Conservation (phyloP, 129 eudicot genomes). For the Oenanthe sinensis region DNA sequence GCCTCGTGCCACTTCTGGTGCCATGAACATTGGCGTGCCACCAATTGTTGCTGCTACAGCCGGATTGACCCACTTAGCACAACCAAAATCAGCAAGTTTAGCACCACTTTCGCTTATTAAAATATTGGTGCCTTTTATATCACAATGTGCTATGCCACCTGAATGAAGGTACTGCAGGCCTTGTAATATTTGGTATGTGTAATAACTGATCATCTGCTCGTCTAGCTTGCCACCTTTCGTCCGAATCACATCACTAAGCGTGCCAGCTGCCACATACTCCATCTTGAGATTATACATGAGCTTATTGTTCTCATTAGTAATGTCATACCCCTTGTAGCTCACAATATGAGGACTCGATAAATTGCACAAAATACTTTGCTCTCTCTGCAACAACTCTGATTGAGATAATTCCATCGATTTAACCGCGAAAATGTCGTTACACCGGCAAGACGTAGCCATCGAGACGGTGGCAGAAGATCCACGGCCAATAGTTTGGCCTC, state of each 20-base stretch:
- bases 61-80: slow-evolving; percentile 41
- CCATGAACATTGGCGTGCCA: slow-evolving; percentile 78
- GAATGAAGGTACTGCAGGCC: slow-evolving; percentile 69
- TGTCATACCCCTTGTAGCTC: slow-evolving; percentile 53
- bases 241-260: slow-evolving; percentile 32
- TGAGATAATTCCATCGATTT: slow-evolving; percentile 39
- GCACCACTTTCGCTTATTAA: slow-evolving; percentile 31
- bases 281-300: slow-evolving; percentile 43
- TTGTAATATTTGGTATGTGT: slow-evolving; percentile 36
- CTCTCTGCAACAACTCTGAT: slow-evolving; percentile 45
- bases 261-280: slow-evolving; percentile 44
- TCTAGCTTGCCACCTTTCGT: slow-evolving; percentile 28
- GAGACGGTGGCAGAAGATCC: slow-evolving; percentile 74
- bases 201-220: slow-evolving; percentile 25
- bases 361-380: slow-evolving; percentile 38
- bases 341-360: slow-evolving; percentile 42
- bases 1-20: slow-evolving; percentile 74
- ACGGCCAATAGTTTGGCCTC: slow-evolving; percentile 65
- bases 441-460: slow-evolving; percentile 28
- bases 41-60: slow-evolving; percentile 14
- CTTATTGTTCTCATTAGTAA: slow-evolving; percentile 33
- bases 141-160: slow-evolving; percentile 65
- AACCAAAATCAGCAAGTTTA: slow-evolving; percentile 74
- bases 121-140: slow-evolving; percentile 56
- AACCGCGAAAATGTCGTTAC: slow-evolving; percentile 51